Evolutionary conservation across 257 asterid species (phyloP).

Genomic region (Fraxinus cuspidata): DNA sequence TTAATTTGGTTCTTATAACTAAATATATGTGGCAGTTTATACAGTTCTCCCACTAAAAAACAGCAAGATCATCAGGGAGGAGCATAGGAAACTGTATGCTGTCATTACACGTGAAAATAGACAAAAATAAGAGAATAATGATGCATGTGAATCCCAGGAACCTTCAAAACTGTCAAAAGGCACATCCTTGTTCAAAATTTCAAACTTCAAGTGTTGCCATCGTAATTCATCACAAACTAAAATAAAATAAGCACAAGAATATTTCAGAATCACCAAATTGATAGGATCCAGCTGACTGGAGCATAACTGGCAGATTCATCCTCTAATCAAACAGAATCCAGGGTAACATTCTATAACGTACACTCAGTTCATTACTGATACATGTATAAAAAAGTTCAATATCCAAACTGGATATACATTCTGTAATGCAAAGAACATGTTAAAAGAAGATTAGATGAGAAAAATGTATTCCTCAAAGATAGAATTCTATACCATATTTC

Average conservation of each 20-base stretch:
- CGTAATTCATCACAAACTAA: background rate
- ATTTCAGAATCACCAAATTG: slow-evolving; percentile 9
- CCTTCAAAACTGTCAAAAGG: background rate
- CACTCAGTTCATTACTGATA: background rate
- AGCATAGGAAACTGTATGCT: background rate
- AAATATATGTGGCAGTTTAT: background rate
- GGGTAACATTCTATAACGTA: background rate
- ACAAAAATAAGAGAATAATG: background rate
- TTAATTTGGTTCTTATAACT: background rate
- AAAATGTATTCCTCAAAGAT: background rate
- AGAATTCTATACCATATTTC: background rate
- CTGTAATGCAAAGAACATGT: background rate
- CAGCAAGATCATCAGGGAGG: slow-evolving; percentile 6
- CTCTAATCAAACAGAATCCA: background rate
- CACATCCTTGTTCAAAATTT: background rate
- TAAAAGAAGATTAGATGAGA: background rate
- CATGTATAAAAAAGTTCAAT: background rate
- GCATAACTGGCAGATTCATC: background rate
- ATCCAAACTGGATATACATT: background rate
- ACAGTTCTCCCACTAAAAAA: background rate
- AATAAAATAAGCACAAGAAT: background rate
- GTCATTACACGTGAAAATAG: slow-evolving; percentile 5
- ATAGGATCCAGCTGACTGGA: background rate
- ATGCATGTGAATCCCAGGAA: slow-evolving; percentile 5
- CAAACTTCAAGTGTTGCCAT: slow-evolving; percentile 4